These are phyloP conservation scores for Pugionium dolabratum DNA, from an alignment of 345 rosid genomes.

Conservation along the genomic window DNA sequence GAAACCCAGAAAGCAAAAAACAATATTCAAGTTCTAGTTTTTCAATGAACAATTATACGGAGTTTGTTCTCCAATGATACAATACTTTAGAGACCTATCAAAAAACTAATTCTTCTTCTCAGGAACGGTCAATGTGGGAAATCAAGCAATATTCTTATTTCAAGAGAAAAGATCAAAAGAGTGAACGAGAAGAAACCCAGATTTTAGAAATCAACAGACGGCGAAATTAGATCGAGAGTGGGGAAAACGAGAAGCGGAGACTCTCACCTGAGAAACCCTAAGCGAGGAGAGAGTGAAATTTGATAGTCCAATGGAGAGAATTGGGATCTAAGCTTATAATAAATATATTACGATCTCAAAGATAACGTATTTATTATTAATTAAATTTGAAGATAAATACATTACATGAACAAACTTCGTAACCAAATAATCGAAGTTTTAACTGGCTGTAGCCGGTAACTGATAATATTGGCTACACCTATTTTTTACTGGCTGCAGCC, in stretches of 20 bases:
- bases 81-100: background rate
- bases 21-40: background rate
- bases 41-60: background rate
- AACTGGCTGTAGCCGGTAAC: too few relatives aligned
- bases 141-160: background rate
- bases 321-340: slow-evolving; percentile 13
- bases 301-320: slow-evolving; percentile 14
- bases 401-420: too few relatives aligned
- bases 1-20: slow-evolving; percentile 1
- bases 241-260: slow-evolving; percentile 5
- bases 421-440: too few relatives aligned
- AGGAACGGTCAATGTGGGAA: background rate
- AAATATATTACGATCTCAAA: too few relatives aligned
- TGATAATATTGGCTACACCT: too few relatives aligned
- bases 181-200: slow-evolving; percentile 12
- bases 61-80: background rate
- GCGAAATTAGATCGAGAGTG: slow-evolving; percentile 15
- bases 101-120: background rate
- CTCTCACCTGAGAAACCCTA: slow-evolving; percentile 30
- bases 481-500: too few relatives aligned
- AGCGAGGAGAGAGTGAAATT: background rate
- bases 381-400: too few relatives aligned
- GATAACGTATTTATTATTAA: too few relatives aligned
- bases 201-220: background rate
- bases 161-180: slow-evolving; percentile 1